Percentiles rank a stretch among this genome's conserved stretches.
phyloP scores from a whole-genome alignment of 1,284 basidiomycete genomes.

The Moesziomyces sp. region DNA sequence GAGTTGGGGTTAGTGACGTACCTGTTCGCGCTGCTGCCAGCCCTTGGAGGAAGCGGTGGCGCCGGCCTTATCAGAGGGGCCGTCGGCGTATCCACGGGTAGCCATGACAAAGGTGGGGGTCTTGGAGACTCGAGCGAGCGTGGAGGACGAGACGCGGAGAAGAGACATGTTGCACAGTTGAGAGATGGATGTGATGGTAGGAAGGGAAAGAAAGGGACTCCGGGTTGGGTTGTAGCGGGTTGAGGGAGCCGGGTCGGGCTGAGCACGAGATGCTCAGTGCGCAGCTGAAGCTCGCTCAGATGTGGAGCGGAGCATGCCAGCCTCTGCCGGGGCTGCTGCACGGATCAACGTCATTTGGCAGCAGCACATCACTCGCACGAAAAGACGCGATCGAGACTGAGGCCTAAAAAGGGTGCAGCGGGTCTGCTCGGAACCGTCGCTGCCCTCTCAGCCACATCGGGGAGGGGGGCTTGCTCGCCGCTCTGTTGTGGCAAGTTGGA shows the following conservation, averaged over 20 bases:
- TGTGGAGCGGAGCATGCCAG: slow-evolving; percentile 28
- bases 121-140: slow-evolving; percentile 45
- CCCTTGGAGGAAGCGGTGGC: slow-evolving; percentile 49
- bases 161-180: slow-evolving; percentile 36
- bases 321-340: slow-evolving; percentile 10
- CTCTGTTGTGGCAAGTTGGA: neutral
- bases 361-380: slow-evolving; percentile 21
- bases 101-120: slow-evolving; percentile 48
- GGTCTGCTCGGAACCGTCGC: slow-evolving; percentile 33
- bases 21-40: slow-evolving; percentile 60
- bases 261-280: slow-evolving; percentile 5
- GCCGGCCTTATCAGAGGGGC: slow-evolving; percentile 48
- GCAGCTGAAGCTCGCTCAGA: neutral
- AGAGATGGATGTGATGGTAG: slow-evolving; percentile 8
- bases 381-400: neutral
- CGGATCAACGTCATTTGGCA: slow-evolving; percentile 41
- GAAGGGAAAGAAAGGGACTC: neutral
- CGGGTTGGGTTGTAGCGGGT: neutral
- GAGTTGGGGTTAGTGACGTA: slow-evolving; percentile 8
- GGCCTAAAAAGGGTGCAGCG: slow-evolving; percentile 4
- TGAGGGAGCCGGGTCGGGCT: slow-evolving; percentile 1
- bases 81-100: slow-evolving; percentile 51
- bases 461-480: neutral
- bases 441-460: neutral
- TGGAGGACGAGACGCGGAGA: slow-evolving; percentile 43